A percentile compares a stretch with the other conserved stretches of the same genome.
Conservation (phyloP, 2,329 filamentous ascomycete genomes). For the Fusarium sp. region DNA sequence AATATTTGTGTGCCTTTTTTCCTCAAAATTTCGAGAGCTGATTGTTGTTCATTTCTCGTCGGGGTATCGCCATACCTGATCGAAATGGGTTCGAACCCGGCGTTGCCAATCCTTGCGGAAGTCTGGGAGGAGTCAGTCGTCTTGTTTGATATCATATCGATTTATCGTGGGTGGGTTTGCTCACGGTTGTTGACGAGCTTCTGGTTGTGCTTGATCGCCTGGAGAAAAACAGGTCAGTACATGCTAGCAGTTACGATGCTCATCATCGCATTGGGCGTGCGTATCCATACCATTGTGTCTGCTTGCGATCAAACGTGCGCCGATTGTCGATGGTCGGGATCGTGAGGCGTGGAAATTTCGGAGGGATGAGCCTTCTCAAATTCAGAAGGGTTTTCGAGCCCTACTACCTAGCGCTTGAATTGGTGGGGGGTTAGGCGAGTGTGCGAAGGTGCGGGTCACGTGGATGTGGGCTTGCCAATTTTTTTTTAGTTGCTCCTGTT, state of each 20-base stretch:
- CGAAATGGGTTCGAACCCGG: slow-evolving; percentile 98
- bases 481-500: neutral
- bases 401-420: slow-evolving; percentile 48
- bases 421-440: slow-evolving; percentile 45
- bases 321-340: slow-evolving; percentile 54
- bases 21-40: slow-evolving; percentile 25
- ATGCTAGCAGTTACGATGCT: slow-evolving; percentile 10
- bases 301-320: slow-evolving; percentile 61
- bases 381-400: slow-evolving; percentile 56
- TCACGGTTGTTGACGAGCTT: slow-evolving; percentile 95
- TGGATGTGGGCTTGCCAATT: slow-evolving; percentile 9
- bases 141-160: slow-evolving; percentile 30
- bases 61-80: slow-evolving; percentile 78
- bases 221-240: slow-evolving; percentile 47
- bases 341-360: slow-evolving; percentile 53
- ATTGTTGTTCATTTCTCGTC: slow-evolving; percentile 18
- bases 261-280: slow-evolving; percentile 36
- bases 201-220: slow-evolving; percentile 99
- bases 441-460: slow-evolving; percentile 37
- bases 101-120: slow-evolving; percentile 99
- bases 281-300: slow-evolving; percentile 62
- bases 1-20: slow-evolving; percentile 45
- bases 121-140: slow-evolving; percentile 66
- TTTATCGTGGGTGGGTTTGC: slow-evolving; percentile 49
- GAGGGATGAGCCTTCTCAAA: slow-evolving; percentile 52